phyloP scores from a whole-genome alignment of 2,329 filamentous ascomycete species.

The Torrubiellomyces zombiae region DNA sequence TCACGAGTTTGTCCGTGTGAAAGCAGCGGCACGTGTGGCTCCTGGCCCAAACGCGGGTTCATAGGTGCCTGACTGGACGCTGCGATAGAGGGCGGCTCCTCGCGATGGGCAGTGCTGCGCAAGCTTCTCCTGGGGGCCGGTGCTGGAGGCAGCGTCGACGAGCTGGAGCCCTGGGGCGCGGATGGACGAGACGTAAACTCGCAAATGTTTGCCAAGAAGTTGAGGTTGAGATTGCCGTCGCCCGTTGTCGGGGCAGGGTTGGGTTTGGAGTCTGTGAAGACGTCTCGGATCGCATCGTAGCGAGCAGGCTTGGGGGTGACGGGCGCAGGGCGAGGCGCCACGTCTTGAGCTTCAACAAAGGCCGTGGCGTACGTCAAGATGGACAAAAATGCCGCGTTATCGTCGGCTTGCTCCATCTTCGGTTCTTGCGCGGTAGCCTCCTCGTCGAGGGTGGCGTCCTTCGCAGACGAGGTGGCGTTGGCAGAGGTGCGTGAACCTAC shows the following conservation, averaged over 20 bases:
- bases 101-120: slow-evolving; percentile 9
- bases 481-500: slow-evolving; percentile 12
- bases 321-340: slow-evolving; percentile 9
- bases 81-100: slow-evolving; percentile 9
- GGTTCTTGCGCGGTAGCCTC: slow-evolving; percentile 3
- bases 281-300: slow-evolving; percentile 23
- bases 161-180: too few relatives aligned
- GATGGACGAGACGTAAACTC: slow-evolving; percentile 13
- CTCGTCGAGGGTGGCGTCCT: slow-evolving; percentile 10
- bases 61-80: slow-evolving; percentile 8
- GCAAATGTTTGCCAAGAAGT: slow-evolving; percentile 19
- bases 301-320: slow-evolving; percentile 15
- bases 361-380: slow-evolving; percentile 15
- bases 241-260: slow-evolving; percentile 10
- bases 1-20: slow-evolving; percentile 1
- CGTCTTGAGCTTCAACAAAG: slow-evolving; percentile 13
- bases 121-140: slow-evolving; percentile 5
- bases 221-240: slow-evolving; percentile 11
- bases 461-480: slow-evolving; percentile 10
- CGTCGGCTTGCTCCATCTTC: slow-evolving; percentile 9
- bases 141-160: slow-evolving; percentile 1
- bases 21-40: slow-evolving; percentile 9
- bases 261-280: slow-evolving; percentile 22
- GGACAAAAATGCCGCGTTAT: slow-evolving; percentile 13
- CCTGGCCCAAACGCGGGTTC: slow-evolving; percentile 10